These are phyloP conservation scores for Dactylis glomerata DNA, from an alignment of 176 grass and related monocot species.

Conservation along the genomic window DNA sequence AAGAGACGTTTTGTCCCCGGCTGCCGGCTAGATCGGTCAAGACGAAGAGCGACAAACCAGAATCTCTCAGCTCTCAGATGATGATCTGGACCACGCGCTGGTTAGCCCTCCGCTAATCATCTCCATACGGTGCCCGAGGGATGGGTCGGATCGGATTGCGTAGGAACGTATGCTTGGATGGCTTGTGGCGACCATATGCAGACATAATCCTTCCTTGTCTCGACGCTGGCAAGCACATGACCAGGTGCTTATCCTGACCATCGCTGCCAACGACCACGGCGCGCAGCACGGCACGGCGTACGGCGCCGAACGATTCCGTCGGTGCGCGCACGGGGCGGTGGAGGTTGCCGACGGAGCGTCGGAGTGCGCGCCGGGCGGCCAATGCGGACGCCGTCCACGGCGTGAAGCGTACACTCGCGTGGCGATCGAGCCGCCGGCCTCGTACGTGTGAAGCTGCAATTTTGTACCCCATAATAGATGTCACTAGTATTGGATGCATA, in stretches of 20 bases:
- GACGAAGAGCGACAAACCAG: neutral
- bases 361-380: neutral
- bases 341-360: neutral
- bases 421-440: neutral
- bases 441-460: too few species aligned
- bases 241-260: neutral
- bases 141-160: too few species aligned
- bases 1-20: neutral
- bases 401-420: neutral
- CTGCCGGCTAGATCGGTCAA: neutral
- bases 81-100: neutral
- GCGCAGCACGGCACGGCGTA: neutral
- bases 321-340: neutral
- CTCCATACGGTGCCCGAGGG: neutral
- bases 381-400: slow-evolving; percentile 5
- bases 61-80: neutral
- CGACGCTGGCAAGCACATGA: neutral
- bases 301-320: neutral
- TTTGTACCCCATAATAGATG: too few species aligned
- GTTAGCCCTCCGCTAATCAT: neutral
- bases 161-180: neutral
- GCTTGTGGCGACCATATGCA: neutral
- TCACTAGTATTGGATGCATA: too few species aligned
- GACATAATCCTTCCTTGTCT: neutral
- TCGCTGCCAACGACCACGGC: neutral